Base-by-base conservation (phyloP, 2,329 filamentous ascomycete genomes). In the Penicillium sp. region DNA sequence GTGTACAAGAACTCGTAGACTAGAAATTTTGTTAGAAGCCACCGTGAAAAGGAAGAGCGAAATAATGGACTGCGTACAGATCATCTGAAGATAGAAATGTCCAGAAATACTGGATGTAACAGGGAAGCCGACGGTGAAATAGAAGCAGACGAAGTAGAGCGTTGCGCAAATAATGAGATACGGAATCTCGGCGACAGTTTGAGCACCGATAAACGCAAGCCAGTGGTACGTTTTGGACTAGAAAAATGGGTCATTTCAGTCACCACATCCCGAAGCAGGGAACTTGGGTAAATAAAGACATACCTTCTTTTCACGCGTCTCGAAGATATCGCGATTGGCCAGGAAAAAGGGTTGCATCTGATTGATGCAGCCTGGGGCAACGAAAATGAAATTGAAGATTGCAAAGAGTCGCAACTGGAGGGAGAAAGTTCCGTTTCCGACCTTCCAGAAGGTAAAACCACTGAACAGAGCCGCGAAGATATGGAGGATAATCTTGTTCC, bases 341-440 rank as follows among this genome's bases (percentile, higher is more conserved):
- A 87, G 78, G 69, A 87, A 87, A 33, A 86, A 78, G 0, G 85
- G 85, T 70, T 87, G 84, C 42, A 87, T 79, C 69, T 87, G 85
- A 26, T 83, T 82, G 65, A 87, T 79, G 52, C 85, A 82, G 58
- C 85, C 84, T 0, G 84, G 84, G 0, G 85, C 83, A 45, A 88
- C 83, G 63, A 87, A 87, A 60, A 87, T 85, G 72, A 87, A 87
- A 69, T 87, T 85, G 78, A 88, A 87, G 52, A 87, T 77, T 10
- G 84, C 84, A 66, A 87, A 87, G 1, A 88, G 74, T 42, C 82
- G 80, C 33, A 85, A 73, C 69, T 87, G 84, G 19, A 87, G 68
- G 37, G 83, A 83, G 13, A 73, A 76, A 0, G 84, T 78, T 0
- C 78, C 80, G 55, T 83, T 71, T 0, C 84, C 84, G 28, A 88